Base-by-base conservation (phyloP, 192 early-diverging fungal genomes). In the Coemansia javaensis region DNA sequence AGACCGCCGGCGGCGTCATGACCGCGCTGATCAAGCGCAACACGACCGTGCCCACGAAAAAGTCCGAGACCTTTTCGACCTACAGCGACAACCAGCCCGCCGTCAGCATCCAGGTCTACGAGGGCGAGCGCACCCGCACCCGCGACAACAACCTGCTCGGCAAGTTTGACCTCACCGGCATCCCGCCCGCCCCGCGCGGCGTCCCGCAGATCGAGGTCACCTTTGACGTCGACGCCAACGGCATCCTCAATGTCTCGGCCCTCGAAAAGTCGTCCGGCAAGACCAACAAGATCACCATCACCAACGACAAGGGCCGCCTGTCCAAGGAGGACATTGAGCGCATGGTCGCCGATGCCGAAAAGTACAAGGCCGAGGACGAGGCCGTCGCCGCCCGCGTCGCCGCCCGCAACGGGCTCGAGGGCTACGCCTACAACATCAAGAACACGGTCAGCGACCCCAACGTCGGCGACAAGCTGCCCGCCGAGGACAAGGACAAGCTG, bases 261-360 rank as follows among this genome's bases (percentile, higher is more conserved):
- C 72, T 86, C 50, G 93, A 94, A 81, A 94, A 96, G 87, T 87
- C 89, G 59, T 94, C 90, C 50, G 90, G 91, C 48, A 81, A 83
- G 59, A 84, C 87, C 61, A 91, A 93, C 83, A 96, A 91, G 83
- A 95, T 96, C 76, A 95, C 92, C 75, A 94, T 98, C 82, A 94
- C 92, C 81, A 93, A 94, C 84, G 92, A 95, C 83, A 94, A 95
- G 85, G 93, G 93, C 49, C 88, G 91, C 66, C 84, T 98, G 47
- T 87, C 90, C 54, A 93, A 97, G 86, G 96, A 97, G 66, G 92
- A 97, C 60, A 97, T 98, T 63, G 93, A 98, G 77, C 91, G 92
- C 65, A 94, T 96, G 91, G 88, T 97, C 35, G 50, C 63, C 47
- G 90, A 97, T 33, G 91, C 91, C 61, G 91, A 93, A 66, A 91